These are phyloP conservation scores for Phytophthora cactorum DNA, from an alignment of 352 stramenopile genomes.

Conservation along the genomic window DNA sequence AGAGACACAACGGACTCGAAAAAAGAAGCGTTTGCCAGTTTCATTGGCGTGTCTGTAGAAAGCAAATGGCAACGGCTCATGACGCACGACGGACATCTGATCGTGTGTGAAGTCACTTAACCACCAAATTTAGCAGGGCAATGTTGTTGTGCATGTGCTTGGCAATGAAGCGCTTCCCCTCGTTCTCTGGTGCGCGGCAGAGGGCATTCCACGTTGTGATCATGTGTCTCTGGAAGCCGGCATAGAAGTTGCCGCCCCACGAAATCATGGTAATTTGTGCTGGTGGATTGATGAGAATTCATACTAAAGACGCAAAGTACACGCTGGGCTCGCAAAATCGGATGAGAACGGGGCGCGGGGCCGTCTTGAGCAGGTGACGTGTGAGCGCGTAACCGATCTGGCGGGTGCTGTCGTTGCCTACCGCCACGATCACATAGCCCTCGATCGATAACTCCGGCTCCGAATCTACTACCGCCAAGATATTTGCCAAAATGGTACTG, in stretches of 20 bases:
- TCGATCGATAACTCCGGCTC: slow-evolving; percentile 39
- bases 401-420: slow-evolving; percentile 73
- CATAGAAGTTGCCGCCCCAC: slow-evolving; percentile 11
- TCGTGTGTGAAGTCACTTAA: background rate
- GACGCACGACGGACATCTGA: slow-evolving; percentile 10
- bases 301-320: slow-evolving; percentile 72
- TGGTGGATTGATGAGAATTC: slow-evolving; percentile 27
- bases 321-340: slow-evolving; percentile 80
- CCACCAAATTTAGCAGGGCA: background rate
- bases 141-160: background rate
- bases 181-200: slow-evolving; percentile 7
- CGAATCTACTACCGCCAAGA: slow-evolving; percentile 28
- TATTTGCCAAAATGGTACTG: slow-evolving; percentile 28
- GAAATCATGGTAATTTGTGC: background rate
- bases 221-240: slow-evolving; percentile 2
- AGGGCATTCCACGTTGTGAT: slow-evolving; percentile 7
- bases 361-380: slow-evolving; percentile 76
- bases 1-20: slow-evolving; percentile 1
- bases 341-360: slow-evolving; percentile 63
- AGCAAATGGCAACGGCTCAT: slow-evolving; percentile 2
- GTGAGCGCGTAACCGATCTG: slow-evolving; percentile 69
- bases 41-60: slow-evolving; percentile 25
- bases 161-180: background rate
- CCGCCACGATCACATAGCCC: slow-evolving; percentile 75
- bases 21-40: slow-evolving; percentile 28